A percentile compares a stretch with the other conserved stretches of the same genome.
Evolutionary conservation across 2,329 filamentous ascomycete genomes (phyloP).

Genomic region (Pestalotiopsis sp.): DNA sequence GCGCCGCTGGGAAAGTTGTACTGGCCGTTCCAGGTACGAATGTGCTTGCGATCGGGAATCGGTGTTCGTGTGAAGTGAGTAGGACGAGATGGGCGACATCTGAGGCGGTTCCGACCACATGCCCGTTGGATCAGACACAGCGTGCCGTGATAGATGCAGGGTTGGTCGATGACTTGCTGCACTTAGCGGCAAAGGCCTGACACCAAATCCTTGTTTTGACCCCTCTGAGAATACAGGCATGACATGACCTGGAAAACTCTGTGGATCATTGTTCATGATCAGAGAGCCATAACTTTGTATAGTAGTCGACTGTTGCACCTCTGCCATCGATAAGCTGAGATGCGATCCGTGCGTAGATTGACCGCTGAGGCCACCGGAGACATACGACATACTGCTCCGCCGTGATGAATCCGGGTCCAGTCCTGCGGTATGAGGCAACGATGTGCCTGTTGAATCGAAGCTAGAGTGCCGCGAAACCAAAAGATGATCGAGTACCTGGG

Average conservation of each 20-base stretch:
- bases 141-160: not conserved
- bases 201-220: not conserved
- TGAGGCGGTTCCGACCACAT: slow-evolving; percentile 4
- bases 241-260: not conserved
- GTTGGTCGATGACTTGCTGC: not conserved
- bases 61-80: not conserved
- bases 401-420: not conserved
- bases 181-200: not conserved
- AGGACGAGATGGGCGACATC: not conserved
- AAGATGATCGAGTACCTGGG: slow-evolving; percentile 16
- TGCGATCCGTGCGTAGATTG: not conserved
- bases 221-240: not conserved
- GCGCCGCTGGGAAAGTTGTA: not conserved
- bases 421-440: not conserved
- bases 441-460: not conserved
- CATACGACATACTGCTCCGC: not conserved
- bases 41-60: not conserved
- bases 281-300: not conserved
- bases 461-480: slow-evolving; percentile 6
- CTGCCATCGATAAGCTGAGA: not conserved
- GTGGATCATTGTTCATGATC: not conserved
- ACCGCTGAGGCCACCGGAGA: not conserved
- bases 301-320: not conserved
- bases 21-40: not conserved
- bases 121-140: not conserved